Percentiles rank a stretch among this genome's conserved stretches.
Conservation (phyloP, 441 rosid species). For the Populus tomentosa region DNA sequence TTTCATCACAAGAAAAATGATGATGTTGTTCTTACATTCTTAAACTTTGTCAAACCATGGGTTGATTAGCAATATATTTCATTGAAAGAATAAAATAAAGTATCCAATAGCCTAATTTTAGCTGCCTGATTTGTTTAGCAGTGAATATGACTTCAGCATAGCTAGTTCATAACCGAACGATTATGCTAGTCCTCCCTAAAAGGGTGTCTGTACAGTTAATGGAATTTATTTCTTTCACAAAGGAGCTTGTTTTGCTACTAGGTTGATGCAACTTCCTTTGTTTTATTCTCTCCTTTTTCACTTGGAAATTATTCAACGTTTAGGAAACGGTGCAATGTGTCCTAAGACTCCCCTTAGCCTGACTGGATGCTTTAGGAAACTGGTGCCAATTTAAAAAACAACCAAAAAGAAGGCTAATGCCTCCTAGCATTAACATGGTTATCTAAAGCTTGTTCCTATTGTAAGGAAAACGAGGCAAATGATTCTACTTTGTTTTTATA, state of each 20-base stretch:
- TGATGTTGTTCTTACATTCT: neutral
- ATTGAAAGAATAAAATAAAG: neutral
- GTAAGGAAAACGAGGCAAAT: neutral
- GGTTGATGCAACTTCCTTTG: neutral
- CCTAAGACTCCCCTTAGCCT: neutral
- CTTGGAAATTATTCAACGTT: neutral
- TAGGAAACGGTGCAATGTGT: neutral
- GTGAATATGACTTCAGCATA: neutral
- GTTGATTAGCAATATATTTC: neutral
- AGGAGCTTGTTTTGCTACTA: neutral
- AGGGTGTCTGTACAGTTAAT: neutral
- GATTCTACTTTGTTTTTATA: neutral
- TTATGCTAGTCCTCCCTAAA: neutral
- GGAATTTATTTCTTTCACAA: neutral
- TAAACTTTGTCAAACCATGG: neutral
- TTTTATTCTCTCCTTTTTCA: neutral
- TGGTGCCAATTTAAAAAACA: neutral
- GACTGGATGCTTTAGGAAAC: neutral
- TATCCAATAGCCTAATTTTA: neutral
- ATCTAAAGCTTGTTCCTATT: neutral
- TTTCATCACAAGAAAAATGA: too few species aligned
- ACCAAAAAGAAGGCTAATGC: neutral
- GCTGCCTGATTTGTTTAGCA: neutral
- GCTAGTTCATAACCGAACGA: neutral
- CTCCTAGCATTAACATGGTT: neutral